Percentiles rank a stretch among this genome's conserved stretches.
These are phyloP conservation scores for Candida namnaoensis DNA, from an alignment of 805 yeast species.

Conservation along the genomic window DNA sequence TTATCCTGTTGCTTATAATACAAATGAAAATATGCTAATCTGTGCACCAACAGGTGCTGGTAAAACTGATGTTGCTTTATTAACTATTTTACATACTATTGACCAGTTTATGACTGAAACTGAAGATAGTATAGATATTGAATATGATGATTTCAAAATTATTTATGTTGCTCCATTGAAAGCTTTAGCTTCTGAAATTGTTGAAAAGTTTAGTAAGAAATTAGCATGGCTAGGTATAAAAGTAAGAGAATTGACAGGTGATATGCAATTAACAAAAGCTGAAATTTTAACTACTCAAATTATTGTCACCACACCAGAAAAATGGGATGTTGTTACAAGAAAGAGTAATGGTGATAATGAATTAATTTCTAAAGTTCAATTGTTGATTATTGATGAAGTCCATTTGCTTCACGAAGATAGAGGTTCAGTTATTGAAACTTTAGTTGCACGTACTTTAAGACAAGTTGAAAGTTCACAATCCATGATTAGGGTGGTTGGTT, in stretches of 20 bases:
- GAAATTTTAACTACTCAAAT: conserved; percentile 80
- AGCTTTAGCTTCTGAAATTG: conserved; percentile 95
- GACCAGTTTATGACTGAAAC: conserved; percentile 57
- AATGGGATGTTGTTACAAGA: conserved; percentile 97
- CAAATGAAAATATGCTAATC: conserved; percentile 90
- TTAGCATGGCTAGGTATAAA: conserved; percentile 78
- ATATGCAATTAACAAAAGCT: conserved; percentile 80
- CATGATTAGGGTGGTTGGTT: conserved; percentile 88
- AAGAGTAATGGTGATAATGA: conserved; percentile 87
- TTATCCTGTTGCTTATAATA: conserved; percentile 84
- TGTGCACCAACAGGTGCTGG: conserved; percentile 99
- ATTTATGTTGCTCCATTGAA: conserved; percentile 91
- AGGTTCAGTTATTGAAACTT: conserved; percentile 94
- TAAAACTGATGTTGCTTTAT: conserved; percentile 87
- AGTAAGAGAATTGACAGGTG: conserved; percentile 89
- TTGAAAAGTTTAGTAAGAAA: conserved; percentile 74
- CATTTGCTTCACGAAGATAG: conserved; percentile 95
- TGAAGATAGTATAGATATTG: conserved; percentile 50
- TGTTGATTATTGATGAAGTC: conserved; percentile 91
- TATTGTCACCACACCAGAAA: conserved; percentile 91
- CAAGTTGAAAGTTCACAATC: conserved; percentile 93
- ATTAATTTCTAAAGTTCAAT: conserved; percentile 71
- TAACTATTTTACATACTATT: conserved; percentile 72
- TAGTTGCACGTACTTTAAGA: conserved; percentile 88
- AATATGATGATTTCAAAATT: conserved; percentile 79